Conservation (phyloP, 2,329 filamentous ascomycete genomes). For the Allantophomopsis cytisporea region DNA sequence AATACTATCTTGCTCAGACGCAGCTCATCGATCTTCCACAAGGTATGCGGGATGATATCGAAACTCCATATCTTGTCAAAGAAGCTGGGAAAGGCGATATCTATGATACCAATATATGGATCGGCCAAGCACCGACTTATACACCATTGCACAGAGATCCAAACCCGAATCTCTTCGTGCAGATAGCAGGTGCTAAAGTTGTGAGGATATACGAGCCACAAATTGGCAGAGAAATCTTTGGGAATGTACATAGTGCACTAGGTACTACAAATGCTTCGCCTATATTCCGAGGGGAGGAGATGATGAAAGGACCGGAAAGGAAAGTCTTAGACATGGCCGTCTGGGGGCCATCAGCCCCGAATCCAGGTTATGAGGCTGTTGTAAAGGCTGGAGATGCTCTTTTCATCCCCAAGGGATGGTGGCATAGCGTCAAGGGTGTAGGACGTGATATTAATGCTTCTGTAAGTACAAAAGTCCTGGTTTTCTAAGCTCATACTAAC, state of each 20-base stretch:
- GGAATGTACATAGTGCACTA: slow-evolving; percentile 24
- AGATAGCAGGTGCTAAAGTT: slow-evolving; percentile 60
- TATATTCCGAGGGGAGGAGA: slow-evolving; percentile 60
- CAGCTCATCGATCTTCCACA: slow-evolving; percentile 55
- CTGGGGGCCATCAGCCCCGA: slow-evolving; percentile 36
- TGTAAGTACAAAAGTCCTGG: slow-evolving; percentile 3
- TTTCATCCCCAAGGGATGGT: slow-evolving; percentile 76
- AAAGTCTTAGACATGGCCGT: slow-evolving; percentile 50
- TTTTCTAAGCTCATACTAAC: slow-evolving; percentile 15
- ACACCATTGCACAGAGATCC: slow-evolving; percentile 88
- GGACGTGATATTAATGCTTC: slow-evolving; percentile 25
- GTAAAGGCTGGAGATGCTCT: slow-evolving; percentile 55
- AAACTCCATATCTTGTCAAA: slow-evolving; percentile 49
- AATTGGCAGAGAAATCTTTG: slow-evolving; percentile 52
- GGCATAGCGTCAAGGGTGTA: slow-evolving; percentile 66
- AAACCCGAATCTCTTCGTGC: slow-evolving; percentile 85
- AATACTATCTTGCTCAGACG: slow-evolving; percentile 81
- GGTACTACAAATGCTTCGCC: slow-evolving; percentile 23
- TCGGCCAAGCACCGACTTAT: slow-evolving; percentile 75
- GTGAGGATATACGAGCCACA: slow-evolving; percentile 58
- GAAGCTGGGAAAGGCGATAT: slow-evolving; percentile 63
- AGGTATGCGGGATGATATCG: slow-evolving; percentile 49
- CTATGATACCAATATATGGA: slow-evolving; percentile 81
- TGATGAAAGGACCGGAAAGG: slow-evolving; percentile 77
- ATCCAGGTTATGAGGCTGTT: slow-evolving; percentile 20